Evolutionary conservation across 2,329 filamentous ascomycete species (phyloP).

Genomic region (Penicillium nordicum): DNA sequence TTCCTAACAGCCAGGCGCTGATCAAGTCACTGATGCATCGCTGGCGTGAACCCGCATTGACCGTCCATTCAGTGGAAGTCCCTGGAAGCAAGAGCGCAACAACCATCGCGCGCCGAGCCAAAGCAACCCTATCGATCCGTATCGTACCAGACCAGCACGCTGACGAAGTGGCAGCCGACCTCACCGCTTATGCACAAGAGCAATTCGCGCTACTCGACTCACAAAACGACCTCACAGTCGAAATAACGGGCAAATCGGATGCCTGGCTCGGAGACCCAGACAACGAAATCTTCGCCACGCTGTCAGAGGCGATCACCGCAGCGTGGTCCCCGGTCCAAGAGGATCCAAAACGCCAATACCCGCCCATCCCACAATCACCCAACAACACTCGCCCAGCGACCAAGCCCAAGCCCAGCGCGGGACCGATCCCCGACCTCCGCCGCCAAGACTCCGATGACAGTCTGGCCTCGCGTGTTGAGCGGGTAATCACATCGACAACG

Average conservation of each 20-base stretch:
- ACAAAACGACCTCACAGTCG: constrained; percentile 74
- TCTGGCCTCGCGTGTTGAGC: constrained; percentile 40
- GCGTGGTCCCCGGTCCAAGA: constrained; percentile 63
- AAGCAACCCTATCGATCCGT: constrained; percentile 82
- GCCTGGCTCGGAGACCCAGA: constrained; percentile 92
- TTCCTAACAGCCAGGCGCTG: constrained; percentile 64
- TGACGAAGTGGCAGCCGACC: constrained; percentile 64
- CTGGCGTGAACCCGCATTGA: constrained; percentile 93
- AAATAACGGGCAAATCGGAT: constrained; percentile 89
- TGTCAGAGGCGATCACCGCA: constrained; percentile 79
- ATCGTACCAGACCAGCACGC: constrained; percentile 92
- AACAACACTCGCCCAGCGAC: constrained; percentile 10
- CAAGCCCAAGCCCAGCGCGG: constrained; percentile 11
- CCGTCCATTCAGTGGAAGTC: constrained; percentile 80
- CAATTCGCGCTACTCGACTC: constrained; percentile 74
- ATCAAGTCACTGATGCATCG: constrained; percentile 84
- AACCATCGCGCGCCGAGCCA: constrained; percentile 78
- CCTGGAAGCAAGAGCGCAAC: constrained; percentile 85
- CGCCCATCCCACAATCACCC: constrained; percentile 23
- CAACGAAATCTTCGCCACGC: constrained; percentile 84
- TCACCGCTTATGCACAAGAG: constrained; percentile 64
- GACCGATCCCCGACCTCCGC: constrained; percentile 22
- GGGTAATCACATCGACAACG: constrained; percentile 39
- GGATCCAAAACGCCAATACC: constrained; percentile 35
- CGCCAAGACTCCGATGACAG: constrained; percentile 39